Base-by-base conservation (phyloP, 75 land plant genomes). In the Ceratopteris richardii region DNA sequence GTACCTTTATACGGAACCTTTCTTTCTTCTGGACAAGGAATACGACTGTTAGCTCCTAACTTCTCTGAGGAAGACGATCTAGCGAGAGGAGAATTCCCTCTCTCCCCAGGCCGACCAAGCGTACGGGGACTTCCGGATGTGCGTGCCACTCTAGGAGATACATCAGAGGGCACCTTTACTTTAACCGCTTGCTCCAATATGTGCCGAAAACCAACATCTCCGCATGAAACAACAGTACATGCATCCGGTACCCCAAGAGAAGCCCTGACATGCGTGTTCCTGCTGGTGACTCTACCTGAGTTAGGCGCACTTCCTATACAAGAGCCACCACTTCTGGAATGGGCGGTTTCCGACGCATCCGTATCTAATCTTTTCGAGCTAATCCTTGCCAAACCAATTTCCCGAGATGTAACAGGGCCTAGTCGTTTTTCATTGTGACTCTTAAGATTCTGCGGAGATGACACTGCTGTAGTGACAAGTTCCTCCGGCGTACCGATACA, bases 401-500 rank as follows among this genome's bases (percentile, higher is more conserved):
- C 50, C 17, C 22, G 50, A 21, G 50, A 2, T 17, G 22, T 46
- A 14, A 46, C 22, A 2, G 50, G 50, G 22, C 22, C 50, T 6
- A 46, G 50, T 46, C 13, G 17, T 21, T 6, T 18, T 14, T 46
- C 4, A 2, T 46, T 5, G 2, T 46, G 50, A 46, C 3, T 46
- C 22, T 46, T 5, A 4, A 6, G 3, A 17, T 21, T 18, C 13
- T 46, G 50, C 14, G 3, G 14, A 21, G 50, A 4, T 21, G 22
- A 14, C 50, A 46, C 2, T 46, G 50, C 37, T 20, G 76, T 71
- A 29, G 68, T 68, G 80, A 88, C 78, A 50, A 93, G 58, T 54
- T 93, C 98, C 54, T 88, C 88, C 0, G 98, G 98, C 31, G 56
- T 83, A 9, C 98, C 98, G 0, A 93, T 59, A 44, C 85, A 89